These are phyloP conservation scores for Cutaneotrichosporon cyanovorans DNA, from an alignment of 1,284 basidiomycete genomes.

Conservation along the genomic window DNA sequence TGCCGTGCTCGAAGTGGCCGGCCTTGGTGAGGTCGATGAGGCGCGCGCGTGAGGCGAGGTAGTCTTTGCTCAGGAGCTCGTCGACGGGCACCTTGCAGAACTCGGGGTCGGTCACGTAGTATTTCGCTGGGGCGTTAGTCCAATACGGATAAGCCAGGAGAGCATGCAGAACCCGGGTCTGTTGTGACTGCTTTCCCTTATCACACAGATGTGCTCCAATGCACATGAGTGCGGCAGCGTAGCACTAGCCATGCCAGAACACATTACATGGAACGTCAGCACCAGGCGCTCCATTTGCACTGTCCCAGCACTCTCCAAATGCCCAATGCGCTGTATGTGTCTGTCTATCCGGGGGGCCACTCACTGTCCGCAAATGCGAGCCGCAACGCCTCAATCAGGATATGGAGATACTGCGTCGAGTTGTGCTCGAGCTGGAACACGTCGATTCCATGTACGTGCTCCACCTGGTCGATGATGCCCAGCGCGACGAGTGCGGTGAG, in stretches of 20 bases:
- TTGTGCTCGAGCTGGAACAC: slow-evolving; percentile 78
- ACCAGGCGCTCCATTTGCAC: too few species aligned
- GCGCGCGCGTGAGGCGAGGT: slow-evolving; percentile 69
- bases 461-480: slow-evolving; percentile 80
- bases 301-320: too few species aligned
- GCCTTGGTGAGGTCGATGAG: slow-evolving; percentile 65
- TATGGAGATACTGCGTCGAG: slow-evolving; percentile 77
- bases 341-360: not conserved
- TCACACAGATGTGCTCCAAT: too few species aligned
- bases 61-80: slow-evolving; percentile 74
- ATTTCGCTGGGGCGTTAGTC: slow-evolving; percentile 58
- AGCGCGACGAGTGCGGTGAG: slow-evolving; percentile 85
- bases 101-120: slow-evolving; percentile 82
- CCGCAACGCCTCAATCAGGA: slow-evolving; percentile 60
- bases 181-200: too few species aligned
- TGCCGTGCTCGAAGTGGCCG: slow-evolving; percentile 58
- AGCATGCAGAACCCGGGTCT: too few species aligned
- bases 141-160: too few species aligned
- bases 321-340: too few species aligned
- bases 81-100: slow-evolving; percentile 65
- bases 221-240: too few species aligned
- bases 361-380: slow-evolving; percentile 34
- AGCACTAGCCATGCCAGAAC: too few species aligned
- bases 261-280: too few species aligned
- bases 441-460: slow-evolving; percentile 62